phyloP scores from a whole-genome alignment of 2,329 filamentous ascomycete genomes.

The Dendryphion nanum region DNA sequence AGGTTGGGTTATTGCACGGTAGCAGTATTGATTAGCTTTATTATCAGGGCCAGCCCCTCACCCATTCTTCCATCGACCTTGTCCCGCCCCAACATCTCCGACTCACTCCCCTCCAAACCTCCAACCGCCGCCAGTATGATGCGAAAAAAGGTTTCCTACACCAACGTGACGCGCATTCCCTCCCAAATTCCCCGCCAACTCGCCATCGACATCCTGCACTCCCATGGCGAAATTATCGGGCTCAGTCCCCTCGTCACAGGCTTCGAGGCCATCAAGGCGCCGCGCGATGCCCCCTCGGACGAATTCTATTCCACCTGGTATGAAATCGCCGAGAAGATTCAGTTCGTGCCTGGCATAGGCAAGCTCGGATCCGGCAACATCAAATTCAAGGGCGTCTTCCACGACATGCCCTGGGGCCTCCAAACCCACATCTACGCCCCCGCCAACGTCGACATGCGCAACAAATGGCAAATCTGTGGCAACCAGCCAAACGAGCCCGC shows the following conservation, averaged over 20 bases:
- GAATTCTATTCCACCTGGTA: constrained; percentile 75
- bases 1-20: no score
- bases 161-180: constrained; percentile 68
- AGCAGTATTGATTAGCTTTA: no score
- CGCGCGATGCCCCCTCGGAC: constrained; percentile 65
- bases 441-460: constrained; percentile 64
- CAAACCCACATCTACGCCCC: constrained; percentile 72
- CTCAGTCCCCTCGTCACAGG: constrained; percentile 67
- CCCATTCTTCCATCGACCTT: background rate
- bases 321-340: constrained; percentile 68
- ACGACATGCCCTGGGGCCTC: constrained; percentile 69
- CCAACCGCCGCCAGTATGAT: constrained; percentile 31
- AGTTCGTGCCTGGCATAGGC: constrained; percentile 65
- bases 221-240: constrained; percentile 68
- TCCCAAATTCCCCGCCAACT: constrained; percentile 69
- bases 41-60: no score
- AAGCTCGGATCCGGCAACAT: constrained; percentile 65
- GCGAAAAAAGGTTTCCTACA: constrained; percentile 63
- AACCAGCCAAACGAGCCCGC: constrained; percentile 68
- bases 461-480: constrained; percentile 66
- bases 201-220: constrained; percentile 70
- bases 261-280: constrained; percentile 63
- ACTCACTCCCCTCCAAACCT: background rate
- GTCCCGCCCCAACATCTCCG: background rate
- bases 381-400: constrained; percentile 69